Conservation (phyloP, 1,284 basidiomycete genomes). For the Mycena sp. region DNA sequence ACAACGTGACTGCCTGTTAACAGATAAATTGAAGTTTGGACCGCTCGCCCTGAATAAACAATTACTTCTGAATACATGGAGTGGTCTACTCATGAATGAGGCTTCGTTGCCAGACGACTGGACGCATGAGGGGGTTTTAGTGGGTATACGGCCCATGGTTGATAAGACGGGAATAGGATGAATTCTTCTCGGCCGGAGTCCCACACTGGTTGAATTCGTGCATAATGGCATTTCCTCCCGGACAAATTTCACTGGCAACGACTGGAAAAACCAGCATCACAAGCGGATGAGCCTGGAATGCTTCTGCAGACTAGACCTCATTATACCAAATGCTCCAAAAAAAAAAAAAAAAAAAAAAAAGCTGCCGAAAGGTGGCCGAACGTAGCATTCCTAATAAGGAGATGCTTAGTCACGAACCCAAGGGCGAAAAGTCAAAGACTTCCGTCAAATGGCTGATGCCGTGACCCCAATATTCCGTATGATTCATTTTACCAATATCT, state of each 20-base stretch:
- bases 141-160: background rate
- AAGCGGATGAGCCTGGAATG: constrained; percentile 3
- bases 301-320: constrained; percentile 2
- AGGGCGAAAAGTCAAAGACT: too few species aligned
- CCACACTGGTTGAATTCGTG: background rate
- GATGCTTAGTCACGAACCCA: too few species aligned
- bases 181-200: background rate
- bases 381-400: too few species aligned
- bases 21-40: background rate
- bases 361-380: too few species aligned
- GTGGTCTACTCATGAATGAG: background rate
- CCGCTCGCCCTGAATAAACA: background rate
- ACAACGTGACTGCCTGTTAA: background rate
- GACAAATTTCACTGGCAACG: background rate
- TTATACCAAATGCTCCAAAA: background rate
- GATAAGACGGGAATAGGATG: background rate
- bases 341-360: constrained; percentile 1
- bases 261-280: background rate
- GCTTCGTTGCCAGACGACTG: background rate
- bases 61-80: too few species aligned
- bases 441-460: too few species aligned
- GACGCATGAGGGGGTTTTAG: background rate
- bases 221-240: constrained; percentile 5
- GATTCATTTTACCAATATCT: too few species aligned
- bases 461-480: too few species aligned